Conservation (phyloP, 2,329 filamentous ascomycete genomes). For the Whalleya microplaca region DNA sequence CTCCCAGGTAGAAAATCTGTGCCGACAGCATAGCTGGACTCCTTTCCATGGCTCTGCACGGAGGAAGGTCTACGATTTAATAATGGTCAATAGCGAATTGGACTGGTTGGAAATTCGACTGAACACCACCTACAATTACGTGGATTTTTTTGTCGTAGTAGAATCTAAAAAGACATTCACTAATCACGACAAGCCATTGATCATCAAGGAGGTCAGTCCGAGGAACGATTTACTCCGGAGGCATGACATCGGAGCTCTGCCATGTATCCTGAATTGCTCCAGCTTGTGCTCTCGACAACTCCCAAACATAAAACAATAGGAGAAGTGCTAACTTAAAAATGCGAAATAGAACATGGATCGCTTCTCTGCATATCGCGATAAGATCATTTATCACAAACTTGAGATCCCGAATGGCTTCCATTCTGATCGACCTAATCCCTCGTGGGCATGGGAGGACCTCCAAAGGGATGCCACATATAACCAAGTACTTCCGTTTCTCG, state of each 20-base stretch:
- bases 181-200: conserved; percentile 56
- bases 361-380: conserved; percentile 57
- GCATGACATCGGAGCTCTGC: no score
- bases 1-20: conserved; percentile 32
- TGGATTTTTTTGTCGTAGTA: conserved; percentile 69
- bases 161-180: conserved; percentile 64
- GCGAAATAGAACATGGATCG: conserved; percentile 54
- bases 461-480: conserved; percentile 59
- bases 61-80: conserved; percentile 63
- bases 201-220: conserved; percentile 55
- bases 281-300: no score
- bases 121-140: conserved; percentile 57
- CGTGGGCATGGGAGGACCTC: conserved; percentile 54
- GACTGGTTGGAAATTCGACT: conserved; percentile 69
- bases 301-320: no score
- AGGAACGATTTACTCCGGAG: no score
- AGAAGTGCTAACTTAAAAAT: no score
- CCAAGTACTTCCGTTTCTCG: conserved; percentile 56
- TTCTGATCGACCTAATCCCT: conserved; percentile 39
- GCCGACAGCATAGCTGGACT: conserved; percentile 44
- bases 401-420: conserved; percentile 47
- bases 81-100: conserved; percentile 65
- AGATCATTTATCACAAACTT: conserved; percentile 64
- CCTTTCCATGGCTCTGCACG: conserved; percentile 36
- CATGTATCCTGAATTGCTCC: no score